Evolutionary conservation across 306 rosid species (phyloP), one percentile per base, ranked within the genome.

Genomic region (Castanopsis chinensis): DNA sequence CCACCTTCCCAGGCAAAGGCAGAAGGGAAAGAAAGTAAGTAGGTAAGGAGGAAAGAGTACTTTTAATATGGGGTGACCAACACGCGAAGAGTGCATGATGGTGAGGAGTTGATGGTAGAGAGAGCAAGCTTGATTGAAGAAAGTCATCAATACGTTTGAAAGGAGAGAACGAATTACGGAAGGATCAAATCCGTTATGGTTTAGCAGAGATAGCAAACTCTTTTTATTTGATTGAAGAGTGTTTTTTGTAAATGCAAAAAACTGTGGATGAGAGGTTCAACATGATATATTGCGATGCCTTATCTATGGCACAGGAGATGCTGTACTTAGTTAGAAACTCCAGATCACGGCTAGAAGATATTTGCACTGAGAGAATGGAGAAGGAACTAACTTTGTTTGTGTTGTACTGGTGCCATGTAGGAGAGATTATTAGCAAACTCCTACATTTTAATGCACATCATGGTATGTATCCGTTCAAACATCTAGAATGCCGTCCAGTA

Each of bases 31-130:
- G n/a, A n/a, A n/a, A n/a, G n/a, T n/a, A n/a, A n/a, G n/a, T n/a
- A n/a, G n/a, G n/a, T n/a, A n/a, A n/a, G n/a, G n/a, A n/a, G n/a
- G n/a, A n/a, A n/a, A n/a, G n/a, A n/a, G n/a, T n/a, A n/a, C n/a
- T n/a, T n/a, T n/a, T n/a, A n/a, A n/a, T n/a, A n/a, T n/a, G n/a
- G n/a, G 2, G 7, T 33, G 7, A 33, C 7, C 4, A 5, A 5
- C 1, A 5, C 27, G 1, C 27, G 27, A 25, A 25, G 27, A 1
- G 27, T 25, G 27, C 27, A 25, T 25, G 81, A 85, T 35, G 71
- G 92, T 67, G 93, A 92, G 81, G 82, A 90, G 68, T 82, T 87
- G 77, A 79, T 82, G 87, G 64, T 78, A n/a, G 95, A 92, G 85
- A 88, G 75, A 85, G 89, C 81, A 79, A 87, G 81, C 83, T 80